Conservation (phyloP, 352 stramenopile genomes). For the Globisporangium recalcitrans region DNA sequence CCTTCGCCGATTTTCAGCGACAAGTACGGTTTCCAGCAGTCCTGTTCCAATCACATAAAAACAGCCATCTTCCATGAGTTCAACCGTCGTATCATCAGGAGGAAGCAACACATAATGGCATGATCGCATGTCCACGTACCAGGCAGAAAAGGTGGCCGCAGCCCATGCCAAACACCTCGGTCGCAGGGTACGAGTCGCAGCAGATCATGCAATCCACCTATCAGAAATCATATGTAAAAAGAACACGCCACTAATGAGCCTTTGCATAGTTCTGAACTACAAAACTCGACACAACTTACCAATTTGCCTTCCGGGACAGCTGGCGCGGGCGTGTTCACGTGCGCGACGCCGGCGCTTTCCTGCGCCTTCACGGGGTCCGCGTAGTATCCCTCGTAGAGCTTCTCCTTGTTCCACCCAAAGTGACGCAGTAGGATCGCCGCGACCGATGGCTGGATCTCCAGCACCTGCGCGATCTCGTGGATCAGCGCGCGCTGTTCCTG, state of each 20-base stretch:
- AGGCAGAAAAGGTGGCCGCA: slow-evolving; percentile 97
- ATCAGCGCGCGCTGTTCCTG: slow-evolving; percentile 59
- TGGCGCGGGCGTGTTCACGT: slow-evolving; percentile 33
- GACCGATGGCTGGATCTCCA: slow-evolving; percentile 60
- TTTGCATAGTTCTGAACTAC: neutral
- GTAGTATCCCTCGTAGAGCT: slow-evolving; percentile 86
- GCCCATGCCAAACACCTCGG: slow-evolving; percentile 89
- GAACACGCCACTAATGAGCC: neutral
- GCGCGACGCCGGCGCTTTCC: slow-evolving; percentile 56
- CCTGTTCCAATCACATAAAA: slow-evolving; percentile 22
- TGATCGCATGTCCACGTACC: slow-evolving; percentile 45
- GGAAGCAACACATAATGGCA: neutral
- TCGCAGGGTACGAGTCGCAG: slow-evolving; percentile 84
- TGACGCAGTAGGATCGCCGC: slow-evolving; percentile 77
- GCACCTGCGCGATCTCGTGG: slow-evolving; percentile 64
- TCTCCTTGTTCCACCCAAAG: slow-evolving; percentile 89
- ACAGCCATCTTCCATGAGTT: neutral
- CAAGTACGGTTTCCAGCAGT: slow-evolving; percentile 85
- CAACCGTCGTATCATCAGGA: neutral
- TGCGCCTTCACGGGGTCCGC: slow-evolving; percentile 51
- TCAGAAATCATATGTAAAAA: neutral
- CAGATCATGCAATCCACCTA: slow-evolving; percentile 91
- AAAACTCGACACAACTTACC: slow-evolving; percentile 28
- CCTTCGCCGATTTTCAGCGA: slow-evolving; percentile 89
- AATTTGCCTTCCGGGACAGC: slow-evolving; percentile 30